phyloP scores from a whole-genome alignment of 2,329 filamentous ascomycete genomes.

The Fusarium praegraminearum region DNA sequence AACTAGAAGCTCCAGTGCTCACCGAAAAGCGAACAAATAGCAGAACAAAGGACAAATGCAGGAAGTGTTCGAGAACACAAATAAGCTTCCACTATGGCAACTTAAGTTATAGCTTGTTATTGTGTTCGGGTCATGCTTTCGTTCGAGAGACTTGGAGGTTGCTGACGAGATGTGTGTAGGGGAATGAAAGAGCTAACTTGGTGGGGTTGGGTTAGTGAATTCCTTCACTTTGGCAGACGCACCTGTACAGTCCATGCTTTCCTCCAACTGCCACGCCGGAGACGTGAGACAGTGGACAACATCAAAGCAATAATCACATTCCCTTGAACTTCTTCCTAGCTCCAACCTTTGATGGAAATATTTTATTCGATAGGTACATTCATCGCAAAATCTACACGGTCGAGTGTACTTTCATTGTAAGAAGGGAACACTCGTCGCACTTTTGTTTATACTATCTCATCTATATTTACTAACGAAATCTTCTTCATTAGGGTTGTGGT shows the following conservation, averaged over 20 bases:
- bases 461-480: not conserved
- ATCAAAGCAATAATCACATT: not conserved
- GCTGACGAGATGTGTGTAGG: not conserved
- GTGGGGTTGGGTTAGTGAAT: not conserved
- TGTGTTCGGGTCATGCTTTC: not conserved
- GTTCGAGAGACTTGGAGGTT: not conserved
- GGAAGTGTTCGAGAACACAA: not conserved
- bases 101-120: not conserved
- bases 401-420: not conserved
- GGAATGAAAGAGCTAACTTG: not conserved
- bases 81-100: not conserved
- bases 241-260: constrained; percentile 3
- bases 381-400: not conserved
- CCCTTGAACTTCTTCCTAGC: not conserved
- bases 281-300: not conserved
- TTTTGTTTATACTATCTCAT: not conserved
- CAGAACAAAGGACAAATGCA: not conserved
- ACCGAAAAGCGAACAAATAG: not conserved
- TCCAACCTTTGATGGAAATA: not conserved
- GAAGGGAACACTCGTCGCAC: not conserved
- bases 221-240: not conserved
- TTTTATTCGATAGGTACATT: not conserved
- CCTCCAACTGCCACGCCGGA: not conserved
- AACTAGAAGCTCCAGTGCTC: not conserved
- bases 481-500: not conserved